Conservation (phyloP, 2,329 filamentous ascomycete species). For the Stenocarpella maydis region DNA sequence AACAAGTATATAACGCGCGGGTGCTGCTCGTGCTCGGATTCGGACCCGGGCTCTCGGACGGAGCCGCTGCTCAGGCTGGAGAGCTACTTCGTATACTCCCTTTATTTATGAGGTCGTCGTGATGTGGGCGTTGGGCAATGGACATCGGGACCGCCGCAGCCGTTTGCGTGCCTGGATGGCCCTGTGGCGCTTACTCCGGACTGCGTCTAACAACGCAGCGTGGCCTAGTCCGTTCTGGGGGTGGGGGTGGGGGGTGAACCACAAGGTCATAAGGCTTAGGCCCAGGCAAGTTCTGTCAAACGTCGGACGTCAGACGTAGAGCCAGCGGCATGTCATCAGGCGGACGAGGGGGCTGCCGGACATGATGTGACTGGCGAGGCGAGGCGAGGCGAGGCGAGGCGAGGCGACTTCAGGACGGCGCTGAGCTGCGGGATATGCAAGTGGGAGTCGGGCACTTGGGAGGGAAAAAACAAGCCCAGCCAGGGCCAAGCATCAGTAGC, state of each 20-base stretch:
- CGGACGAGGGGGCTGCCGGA: not conserved
- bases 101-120: not conserved
- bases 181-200: not conserved
- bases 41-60: not conserved
- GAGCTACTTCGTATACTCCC: not conserved
- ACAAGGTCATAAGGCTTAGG: not conserved
- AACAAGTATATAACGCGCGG: not conserved
- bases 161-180: constrained; percentile 1
- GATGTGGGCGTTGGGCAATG: not conserved
- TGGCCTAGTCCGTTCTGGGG: not conserved
- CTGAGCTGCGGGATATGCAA: not conserved
- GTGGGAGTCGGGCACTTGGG: constrained; percentile 5
- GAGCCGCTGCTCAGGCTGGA: not conserved
- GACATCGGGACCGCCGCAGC: constrained; percentile 1
- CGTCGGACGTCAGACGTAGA: constrained; percentile 3
- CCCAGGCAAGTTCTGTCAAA: not conserved
- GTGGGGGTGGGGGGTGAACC: too few relatives aligned
- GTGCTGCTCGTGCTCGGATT: not conserved
- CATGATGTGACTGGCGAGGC: constrained; percentile 1
- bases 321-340: constrained; percentile 17
- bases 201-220: constrained; percentile 17
- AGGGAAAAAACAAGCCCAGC: not conserved
- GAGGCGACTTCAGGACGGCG: too few relatives aligned
- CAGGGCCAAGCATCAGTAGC: not conserved
- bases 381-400: not conserved